Evolutionary conservation across 805 yeast species (phyloP).

Genomic region (Kodamaea kakaduensis): DNA sequence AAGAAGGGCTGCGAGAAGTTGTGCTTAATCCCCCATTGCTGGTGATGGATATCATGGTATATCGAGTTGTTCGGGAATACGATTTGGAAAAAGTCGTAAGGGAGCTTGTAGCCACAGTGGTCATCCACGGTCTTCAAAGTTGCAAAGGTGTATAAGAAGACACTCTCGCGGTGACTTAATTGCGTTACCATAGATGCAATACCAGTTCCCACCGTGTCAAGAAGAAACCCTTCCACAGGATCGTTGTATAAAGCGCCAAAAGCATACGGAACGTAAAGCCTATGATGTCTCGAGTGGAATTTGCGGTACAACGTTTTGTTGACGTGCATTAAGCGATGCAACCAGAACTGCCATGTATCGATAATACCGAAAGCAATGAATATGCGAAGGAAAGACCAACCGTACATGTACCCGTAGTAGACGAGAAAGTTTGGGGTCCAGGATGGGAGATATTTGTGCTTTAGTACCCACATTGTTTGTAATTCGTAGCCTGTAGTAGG

Average conservation of each 20-base stretch:
- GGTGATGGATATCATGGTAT: constrained; percentile 97
- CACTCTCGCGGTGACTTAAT: constrained; percentile 72
- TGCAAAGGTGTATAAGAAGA: constrained; percentile 75
- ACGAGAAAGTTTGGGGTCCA: constrained; percentile 47
- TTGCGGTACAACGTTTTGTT: constrained; percentile 70
- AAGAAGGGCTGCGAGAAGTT: constrained; percentile 96
- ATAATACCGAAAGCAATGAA: constrained; percentile 64
- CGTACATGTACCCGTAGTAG: constrained; percentile 56
- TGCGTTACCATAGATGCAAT: constrained; percentile 61
- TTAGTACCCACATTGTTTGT: constrained; percentile 44
- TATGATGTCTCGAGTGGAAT: constrained; percentile 93
- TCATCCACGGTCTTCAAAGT: constrained; percentile 97
- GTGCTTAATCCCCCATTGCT: constrained; percentile 87
- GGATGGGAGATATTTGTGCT: constrained; percentile 34
- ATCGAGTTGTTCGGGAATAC: constrained; percentile 93
- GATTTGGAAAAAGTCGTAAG: constrained; percentile 85
- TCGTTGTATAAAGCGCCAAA: constrained; percentile 94
- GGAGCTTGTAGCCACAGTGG: constrained; percentile 96
- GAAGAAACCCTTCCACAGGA: constrained; percentile 87
- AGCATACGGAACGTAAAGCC: constrained; percentile 93
- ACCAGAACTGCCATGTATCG: constrained; percentile 93
- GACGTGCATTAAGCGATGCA: constrained; percentile 85
- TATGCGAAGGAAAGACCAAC: constrained; percentile 56
- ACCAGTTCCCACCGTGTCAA: constrained; percentile 93
- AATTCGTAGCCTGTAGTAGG: constrained; percentile 52